Conservation (phyloP, 495 filamentous ascomycete genomes). For the Entonaema liquescens region DNA sequence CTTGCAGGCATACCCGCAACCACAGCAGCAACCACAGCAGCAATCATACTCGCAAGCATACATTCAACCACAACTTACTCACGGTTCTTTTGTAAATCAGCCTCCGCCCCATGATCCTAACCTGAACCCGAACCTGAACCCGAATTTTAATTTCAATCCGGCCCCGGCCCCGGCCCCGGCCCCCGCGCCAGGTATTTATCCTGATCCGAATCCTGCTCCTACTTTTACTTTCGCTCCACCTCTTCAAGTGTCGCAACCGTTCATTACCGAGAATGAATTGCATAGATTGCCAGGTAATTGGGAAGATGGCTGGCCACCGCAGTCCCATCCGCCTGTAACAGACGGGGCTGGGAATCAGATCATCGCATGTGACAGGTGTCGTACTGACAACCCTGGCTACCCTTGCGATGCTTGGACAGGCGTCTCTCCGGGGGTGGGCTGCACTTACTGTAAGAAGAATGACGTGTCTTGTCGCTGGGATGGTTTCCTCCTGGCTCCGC, state of each 20-base stretch:
- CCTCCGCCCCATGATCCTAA: no score
- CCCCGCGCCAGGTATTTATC: background rate
- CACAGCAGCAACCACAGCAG: background rate
- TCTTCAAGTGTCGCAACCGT: background rate
- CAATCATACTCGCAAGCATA: background rate
- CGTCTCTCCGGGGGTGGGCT: conserved; percentile 9
- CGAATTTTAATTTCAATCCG: no score
- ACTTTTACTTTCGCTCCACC: background rate
- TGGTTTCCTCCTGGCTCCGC: background rate
- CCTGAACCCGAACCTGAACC: no score
- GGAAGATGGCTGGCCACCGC: background rate
- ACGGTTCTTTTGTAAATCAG: no score
- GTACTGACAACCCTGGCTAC: background rate
- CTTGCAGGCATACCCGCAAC: background rate
- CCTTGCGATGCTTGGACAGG: conserved; percentile 6
- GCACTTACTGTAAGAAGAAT: background rate
- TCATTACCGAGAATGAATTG: no score
- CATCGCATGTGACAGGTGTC: background rate
- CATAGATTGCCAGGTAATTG: background rate
- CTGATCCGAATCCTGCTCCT: background rate
- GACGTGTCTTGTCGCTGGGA: background rate
- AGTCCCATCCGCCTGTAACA: background rate
- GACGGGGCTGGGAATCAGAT: background rate
- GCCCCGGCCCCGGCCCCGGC: no score
- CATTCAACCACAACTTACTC: no score